Conservation (phyloP, 108 stramenopile species). For the Skeletonema costatum region DNA sequence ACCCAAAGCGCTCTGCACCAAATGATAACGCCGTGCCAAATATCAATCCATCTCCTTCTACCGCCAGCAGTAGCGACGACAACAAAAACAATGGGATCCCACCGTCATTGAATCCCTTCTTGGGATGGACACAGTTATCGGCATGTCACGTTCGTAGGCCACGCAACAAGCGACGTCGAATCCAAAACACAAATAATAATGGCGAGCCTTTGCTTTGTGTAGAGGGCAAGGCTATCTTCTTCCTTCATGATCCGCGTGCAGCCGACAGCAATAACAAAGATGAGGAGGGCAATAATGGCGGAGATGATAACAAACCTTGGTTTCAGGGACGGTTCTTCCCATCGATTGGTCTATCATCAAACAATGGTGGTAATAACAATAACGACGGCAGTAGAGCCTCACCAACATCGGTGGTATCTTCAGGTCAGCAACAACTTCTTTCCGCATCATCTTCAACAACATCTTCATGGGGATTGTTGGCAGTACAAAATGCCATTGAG, state of each 20-base stretch:
- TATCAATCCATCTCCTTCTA: neutral
- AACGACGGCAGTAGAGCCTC: neutral
- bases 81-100: conserved; percentile 1
- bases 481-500: conserved; percentile 53
- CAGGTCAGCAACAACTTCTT: neutral
- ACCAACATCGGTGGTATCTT: conserved; percentile 5
- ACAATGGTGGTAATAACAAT: neutral
- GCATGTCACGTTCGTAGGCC: conserved; percentile 5
- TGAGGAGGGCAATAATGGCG: neutral
- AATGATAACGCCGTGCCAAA: neutral
- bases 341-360: neutral
- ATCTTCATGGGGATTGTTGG: conserved; percentile 72
- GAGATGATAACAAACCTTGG: conserved; percentile 35
- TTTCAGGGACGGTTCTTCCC: conserved; percentile 79
- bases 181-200: neutral
- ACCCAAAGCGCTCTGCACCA: neutral
- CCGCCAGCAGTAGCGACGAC: neutral
- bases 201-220: conserved; percentile 1
- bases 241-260: conserved; percentile 43
- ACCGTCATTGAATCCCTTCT: conserved; percentile 10
- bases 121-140: conserved; percentile 38
- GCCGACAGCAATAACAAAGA: neutral
- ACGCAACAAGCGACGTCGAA: neutral
- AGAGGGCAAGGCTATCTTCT: conserved; percentile 63
- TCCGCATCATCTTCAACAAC: neutral